These are phyloP conservation scores for Trifolium repens DNA, from an alignment of 306 rosid genomes.

Conservation along the genomic window DNA sequence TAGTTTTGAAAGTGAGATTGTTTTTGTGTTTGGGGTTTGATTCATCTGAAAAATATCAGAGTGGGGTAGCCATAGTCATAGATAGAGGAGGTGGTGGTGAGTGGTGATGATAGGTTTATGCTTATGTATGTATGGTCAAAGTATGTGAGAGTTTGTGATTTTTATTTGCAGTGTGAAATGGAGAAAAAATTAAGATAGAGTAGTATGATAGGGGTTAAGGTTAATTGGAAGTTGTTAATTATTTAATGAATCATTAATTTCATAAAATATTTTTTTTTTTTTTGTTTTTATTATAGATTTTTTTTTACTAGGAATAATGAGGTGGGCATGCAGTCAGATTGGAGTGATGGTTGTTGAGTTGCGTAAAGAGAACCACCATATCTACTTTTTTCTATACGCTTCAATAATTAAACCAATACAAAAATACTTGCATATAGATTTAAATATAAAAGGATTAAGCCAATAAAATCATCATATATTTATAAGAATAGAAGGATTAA, in stretches of 20 bases:
- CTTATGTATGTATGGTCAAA: slow-evolving; percentile 52
- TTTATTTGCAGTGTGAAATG: slow-evolving; percentile 48
- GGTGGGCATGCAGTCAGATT: slow-evolving; percentile 76
- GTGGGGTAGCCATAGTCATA: slow-evolving; percentile 57
- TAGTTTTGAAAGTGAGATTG: slow-evolving; percentile 48
- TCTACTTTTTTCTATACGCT: slow-evolving; percentile 39
- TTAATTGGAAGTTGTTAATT: neutral
- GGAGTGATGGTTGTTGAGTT: slow-evolving; percentile 68
- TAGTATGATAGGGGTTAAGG: neutral
- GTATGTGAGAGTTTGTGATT: slow-evolving; percentile 56
- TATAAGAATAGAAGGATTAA: neutral
- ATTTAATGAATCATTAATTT: neutral
- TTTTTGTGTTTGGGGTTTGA: slow-evolving; percentile 45
- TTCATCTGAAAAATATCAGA: slow-evolving; percentile 55
- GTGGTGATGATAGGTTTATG: slow-evolving; percentile 2
- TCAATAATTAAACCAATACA: slow-evolving; percentile 9
- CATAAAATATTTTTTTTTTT: neutral
- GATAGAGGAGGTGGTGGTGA: slow-evolving; percentile 36
- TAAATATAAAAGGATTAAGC: neutral
- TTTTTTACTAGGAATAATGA: slow-evolving; percentile 37
- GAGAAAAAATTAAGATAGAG: slow-evolving; percentile 28
- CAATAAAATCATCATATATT: neutral
- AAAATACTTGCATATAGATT: slow-evolving; percentile 1
- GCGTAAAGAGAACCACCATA: slow-evolving; percentile 44
- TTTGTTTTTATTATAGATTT: neutral